Base-by-base conservation (phyloP, 257 asterid species). In the Phtheirospermum japonicum region DNA sequence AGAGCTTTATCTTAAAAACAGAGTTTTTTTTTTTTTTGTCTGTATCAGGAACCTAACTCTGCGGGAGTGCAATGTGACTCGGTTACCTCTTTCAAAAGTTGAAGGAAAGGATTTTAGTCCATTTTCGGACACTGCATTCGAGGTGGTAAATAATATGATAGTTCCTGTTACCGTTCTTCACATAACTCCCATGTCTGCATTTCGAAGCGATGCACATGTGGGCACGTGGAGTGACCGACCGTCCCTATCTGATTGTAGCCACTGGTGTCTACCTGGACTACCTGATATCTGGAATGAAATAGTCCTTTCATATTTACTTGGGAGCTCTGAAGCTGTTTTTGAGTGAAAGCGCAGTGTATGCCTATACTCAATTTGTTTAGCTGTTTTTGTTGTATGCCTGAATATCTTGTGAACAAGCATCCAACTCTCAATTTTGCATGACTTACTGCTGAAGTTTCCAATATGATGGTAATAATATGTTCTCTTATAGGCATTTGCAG, bases 231-330 rank as follows among this genome's bases (percentile, higher is more conserved):
- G 94, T 37, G 90, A 83, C 71, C 75, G 80, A 16, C 87, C 84
- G 13, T 77, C 79, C 11, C 62, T 82, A 14, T 77, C 95, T 34
- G 94, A 87, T 46, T 87, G 94, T 67, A 85, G 94, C 80, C 94
- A 87, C 62, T 85, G 95, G 95, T 86, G 95, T 67, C 78, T 86
- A 51, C 93, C 95, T 32, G 93, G 93, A 71, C 74, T 84, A 63
- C 95, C 95, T 16, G 95, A 87, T 67, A 37, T 65, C 53, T 87
- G 95, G 93, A 87, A 87, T 5, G 93, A 87, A 66, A 75, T 84
- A 43, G 64, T 87, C 68, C 60, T 85, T 32, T 74, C 80, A 0
- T 65, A 79, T 74, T 73, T 84, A 57, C 81, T 77, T 42, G 69
- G 77, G 42, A 55, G 51, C 61, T 45, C 36, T 20, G 33, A 17